Percentiles rank a stretch among this genome's conserved stretches.
Conservation (phyloP, 371 early-diverging fungal species). For the Basidiobolus heterosporus region DNA sequence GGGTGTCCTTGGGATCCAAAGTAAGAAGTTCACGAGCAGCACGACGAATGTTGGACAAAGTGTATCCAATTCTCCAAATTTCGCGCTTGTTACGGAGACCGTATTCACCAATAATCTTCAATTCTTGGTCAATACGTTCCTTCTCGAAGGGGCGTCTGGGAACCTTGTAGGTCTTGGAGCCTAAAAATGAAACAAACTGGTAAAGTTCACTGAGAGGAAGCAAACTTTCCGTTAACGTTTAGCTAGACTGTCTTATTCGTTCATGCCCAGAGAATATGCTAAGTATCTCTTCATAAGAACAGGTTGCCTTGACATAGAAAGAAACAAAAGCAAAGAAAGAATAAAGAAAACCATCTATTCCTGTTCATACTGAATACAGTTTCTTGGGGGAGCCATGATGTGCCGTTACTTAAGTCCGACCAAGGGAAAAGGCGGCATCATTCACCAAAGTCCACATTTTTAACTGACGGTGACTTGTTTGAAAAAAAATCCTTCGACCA, state of each 20-base stretch:
- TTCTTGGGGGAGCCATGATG: conserved; percentile 3
- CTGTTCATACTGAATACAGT: conserved; percentile 3
- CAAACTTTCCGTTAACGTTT: too few species aligned
- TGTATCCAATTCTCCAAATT: conserved; percentile 95
- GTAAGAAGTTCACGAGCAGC: conserved; percentile 99
- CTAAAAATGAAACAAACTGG: conserved; percentile 1
- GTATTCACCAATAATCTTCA: conserved; percentile 96
- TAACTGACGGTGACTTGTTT: not conserved
- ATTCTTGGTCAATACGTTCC: conserved; percentile 97
- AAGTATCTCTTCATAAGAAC: conserved; percentile 4
- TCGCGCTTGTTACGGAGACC: conserved; percentile 99
- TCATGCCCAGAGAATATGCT: conserved; percentile 8
- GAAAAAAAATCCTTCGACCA: too few species aligned
- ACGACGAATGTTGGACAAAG: conserved; percentile 97
- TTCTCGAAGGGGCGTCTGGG: conserved; percentile 98
- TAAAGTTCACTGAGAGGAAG: too few species aligned
- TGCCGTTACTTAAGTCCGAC: not conserved
- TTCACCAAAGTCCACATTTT: not conserved
- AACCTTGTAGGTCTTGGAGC: conserved; percentile 93
- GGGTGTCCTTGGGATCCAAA: conserved; percentile 91
- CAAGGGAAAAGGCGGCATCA: not conserved
- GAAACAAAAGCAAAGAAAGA: not conserved
- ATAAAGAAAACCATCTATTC: not conserved
- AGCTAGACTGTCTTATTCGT: conserved; percentile 2
- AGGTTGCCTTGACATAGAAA: too few species aligned